Evolutionary conservation across 139 green algal species (phyloP).

Genomic region (Dunaliella primolecta): DNA sequence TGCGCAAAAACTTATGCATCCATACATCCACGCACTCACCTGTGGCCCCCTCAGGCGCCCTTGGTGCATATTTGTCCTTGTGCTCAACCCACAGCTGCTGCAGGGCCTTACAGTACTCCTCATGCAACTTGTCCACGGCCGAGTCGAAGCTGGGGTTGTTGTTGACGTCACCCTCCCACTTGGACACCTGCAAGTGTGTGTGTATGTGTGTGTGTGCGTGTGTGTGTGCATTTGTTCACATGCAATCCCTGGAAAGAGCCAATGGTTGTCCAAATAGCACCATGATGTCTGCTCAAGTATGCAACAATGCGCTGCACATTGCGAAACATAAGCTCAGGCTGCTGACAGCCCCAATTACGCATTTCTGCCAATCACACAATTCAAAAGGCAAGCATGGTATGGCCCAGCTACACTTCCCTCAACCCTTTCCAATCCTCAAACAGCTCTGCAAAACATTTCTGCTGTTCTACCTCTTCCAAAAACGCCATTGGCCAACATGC

Average conservation of each 20-base stretch:
- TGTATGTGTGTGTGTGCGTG: background rate
- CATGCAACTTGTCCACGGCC: conserved; percentile 18
- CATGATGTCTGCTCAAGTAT: background rate
- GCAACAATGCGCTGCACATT: background rate
- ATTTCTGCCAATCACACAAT: background rate
- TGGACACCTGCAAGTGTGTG: conserved; percentile 9
- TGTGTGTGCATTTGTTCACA: background rate
- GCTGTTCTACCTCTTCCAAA: background rate
- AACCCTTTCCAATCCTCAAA: background rate
- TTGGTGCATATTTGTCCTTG: conserved; percentile 1
- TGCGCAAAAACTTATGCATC: background rate
- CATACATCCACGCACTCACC: background rate
- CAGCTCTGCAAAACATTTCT: background rate
- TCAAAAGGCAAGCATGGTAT: no score
- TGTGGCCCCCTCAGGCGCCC: background rate
- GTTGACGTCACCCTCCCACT: conserved; percentile 2
- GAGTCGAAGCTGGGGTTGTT: conserved; percentile 9
- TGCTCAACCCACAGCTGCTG: background rate
- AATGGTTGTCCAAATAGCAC: background rate
- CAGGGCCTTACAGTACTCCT: background rate
- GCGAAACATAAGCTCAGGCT: background rate
- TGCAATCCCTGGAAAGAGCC: background rate
- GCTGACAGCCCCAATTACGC: background rate
- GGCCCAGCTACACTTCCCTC: background rate
- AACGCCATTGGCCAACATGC: no score